Percentiles rank a stretch among this genome's conserved stretches.
Evolutionary conservation across 2,329 filamentous ascomycete genomes (phyloP).

Genomic region (Byssochlamys sp.): DNA sequence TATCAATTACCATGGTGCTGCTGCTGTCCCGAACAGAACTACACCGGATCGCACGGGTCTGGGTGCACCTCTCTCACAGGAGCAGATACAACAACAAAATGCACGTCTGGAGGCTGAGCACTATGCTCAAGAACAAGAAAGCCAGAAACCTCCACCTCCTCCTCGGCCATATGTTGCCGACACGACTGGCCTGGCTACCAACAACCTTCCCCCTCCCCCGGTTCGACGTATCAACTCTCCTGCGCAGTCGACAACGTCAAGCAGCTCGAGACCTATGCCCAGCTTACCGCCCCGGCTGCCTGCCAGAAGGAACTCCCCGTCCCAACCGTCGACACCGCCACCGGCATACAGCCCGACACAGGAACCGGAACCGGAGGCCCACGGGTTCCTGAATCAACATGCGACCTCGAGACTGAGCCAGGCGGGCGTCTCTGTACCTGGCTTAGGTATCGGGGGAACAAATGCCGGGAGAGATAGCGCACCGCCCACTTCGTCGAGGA

Average conservation of each 20-base stretch:
- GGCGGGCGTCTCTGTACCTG: conserved; percentile 69
- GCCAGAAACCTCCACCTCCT: conserved; percentile 36
- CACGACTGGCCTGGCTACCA: conserved; percentile 61
- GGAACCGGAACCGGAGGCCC: conserved; percentile 17
- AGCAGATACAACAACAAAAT: conserved; percentile 25
- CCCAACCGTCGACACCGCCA: conserved; percentile 35
- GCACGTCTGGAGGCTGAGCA: conserved; percentile 18
- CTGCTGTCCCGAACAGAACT: conserved; percentile 36
- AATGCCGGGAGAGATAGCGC: conserved; percentile 20
- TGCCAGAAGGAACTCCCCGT: conserved; percentile 51
- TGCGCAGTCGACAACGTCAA: conserved; percentile 16
- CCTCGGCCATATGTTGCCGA: conserved; percentile 59
- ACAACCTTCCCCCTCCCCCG: conserved; percentile 62
- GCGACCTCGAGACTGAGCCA: conserved; percentile 59
- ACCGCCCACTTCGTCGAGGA: conserved; percentile 15
- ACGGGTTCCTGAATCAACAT: conserved; percentile 44
- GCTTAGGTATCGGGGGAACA: conserved; percentile 56
- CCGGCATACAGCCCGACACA: conserved; percentile 39
- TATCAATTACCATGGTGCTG: conserved; percentile 40
- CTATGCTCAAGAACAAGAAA: conserved; percentile 17
- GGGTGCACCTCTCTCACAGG: conserved; percentile 35
- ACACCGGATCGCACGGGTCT: conserved; percentile 35
- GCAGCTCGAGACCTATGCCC: conserved; percentile 39
- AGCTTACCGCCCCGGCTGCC: conserved; percentile 61
- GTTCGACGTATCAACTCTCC: conserved; percentile 35